Percentiles rank a stretch among this genome's conserved stretches.
phyloP scores from a whole-genome alignment of 1,139 yeast species.

The Saccharomyces uvarum region DNA sequence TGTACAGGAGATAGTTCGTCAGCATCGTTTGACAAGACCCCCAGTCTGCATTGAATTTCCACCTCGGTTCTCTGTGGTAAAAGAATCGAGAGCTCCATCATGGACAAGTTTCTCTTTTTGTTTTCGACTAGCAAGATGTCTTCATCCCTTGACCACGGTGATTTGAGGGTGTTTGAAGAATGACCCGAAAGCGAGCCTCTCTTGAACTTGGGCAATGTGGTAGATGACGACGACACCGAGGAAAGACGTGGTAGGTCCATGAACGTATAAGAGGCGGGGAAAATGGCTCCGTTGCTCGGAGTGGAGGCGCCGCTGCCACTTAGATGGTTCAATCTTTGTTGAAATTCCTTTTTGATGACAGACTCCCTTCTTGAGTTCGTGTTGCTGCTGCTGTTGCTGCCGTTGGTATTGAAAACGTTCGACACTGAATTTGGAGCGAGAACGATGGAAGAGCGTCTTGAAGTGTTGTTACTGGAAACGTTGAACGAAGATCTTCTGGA shows the following conservation, averaged over 20 bases:
- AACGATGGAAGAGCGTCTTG: conserved; percentile 11
- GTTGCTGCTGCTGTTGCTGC: background rate
- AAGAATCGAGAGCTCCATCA: conserved; percentile 69
- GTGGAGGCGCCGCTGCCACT: background rate
- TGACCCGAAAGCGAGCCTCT: background rate
- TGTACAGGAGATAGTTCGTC: background rate
- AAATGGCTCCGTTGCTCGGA: background rate
- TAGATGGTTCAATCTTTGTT: background rate
- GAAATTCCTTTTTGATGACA: background rate
- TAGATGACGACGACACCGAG: background rate
- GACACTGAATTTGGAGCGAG: conserved; percentile 3
- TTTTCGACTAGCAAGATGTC: conserved; percentile 63
- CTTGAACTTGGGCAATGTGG: background rate
- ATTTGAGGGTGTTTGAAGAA: background rate
- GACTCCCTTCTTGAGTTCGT: conserved; percentile 3
- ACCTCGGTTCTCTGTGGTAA: conserved; percentile 65
- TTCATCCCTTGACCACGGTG: conserved; percentile 43
- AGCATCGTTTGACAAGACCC: conserved; percentile 36
- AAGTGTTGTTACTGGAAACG: conserved; percentile 6
- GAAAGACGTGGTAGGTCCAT: conserved; percentile 2
- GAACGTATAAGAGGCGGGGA: conserved; percentile 2
- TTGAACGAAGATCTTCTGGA: conserved; percentile 5
- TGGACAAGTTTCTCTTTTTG: conserved; percentile 49
- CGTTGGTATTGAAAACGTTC: background rate
- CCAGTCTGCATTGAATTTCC: conserved; percentile 60